Evolutionary conservation across 78 protist genomes (phyloP).

Genomic region (Polysphondylium violaceum): DNA sequence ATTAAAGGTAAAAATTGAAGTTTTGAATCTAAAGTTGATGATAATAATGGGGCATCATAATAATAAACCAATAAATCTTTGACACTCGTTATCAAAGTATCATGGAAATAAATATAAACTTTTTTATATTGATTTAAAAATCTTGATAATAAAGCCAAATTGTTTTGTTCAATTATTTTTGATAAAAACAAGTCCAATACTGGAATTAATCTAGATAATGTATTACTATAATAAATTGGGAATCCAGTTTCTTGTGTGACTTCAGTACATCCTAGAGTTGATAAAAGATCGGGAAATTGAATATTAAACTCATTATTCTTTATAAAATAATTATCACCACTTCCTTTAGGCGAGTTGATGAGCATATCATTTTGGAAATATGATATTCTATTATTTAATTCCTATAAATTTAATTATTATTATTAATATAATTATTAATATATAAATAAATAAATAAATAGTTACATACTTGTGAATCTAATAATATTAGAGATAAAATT

Average conservation of each 20-base stretch:
- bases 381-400: neutral
- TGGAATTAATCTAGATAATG: conserved; percentile 27
- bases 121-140: neutral
- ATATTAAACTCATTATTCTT: conserved; percentile 23
- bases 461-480: neutral
- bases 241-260: neutral
- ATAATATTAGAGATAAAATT: neutral
- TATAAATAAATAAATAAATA: no score
- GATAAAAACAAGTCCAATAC: neutral
- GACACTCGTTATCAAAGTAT: neutral
- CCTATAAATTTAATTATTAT: neutral
- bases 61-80: conserved; percentile 8
- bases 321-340: conserved; percentile 5
- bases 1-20: neutral
- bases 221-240: conserved; percentile 15
- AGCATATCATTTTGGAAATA: neutral
- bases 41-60: conserved; percentile 1
- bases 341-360: neutral
- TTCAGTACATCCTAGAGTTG: neutral
- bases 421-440: no score
- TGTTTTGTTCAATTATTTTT: neutral
- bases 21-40: neutral
- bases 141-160: neutral
- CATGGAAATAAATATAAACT: conserved; percentile 15
- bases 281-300: neutral